Evolutionary conservation across 2,329 filamentous ascomycete genomes (phyloP), one percentile per base, ranked within the genome.

Genomic region (Pyricularia grisea): DNA sequence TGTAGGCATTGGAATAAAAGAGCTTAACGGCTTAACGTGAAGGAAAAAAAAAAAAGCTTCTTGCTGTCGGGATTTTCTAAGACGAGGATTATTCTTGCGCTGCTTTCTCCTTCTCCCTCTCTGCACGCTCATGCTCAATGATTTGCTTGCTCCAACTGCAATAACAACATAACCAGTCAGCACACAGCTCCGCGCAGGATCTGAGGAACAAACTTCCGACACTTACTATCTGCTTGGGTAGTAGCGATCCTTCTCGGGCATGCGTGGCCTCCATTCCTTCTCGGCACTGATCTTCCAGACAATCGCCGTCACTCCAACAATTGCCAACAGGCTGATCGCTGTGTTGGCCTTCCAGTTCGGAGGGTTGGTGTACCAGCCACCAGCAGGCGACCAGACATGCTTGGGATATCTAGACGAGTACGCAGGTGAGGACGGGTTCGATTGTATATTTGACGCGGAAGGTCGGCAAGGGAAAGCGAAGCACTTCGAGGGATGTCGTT

Each of bases 341-440:
- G 95, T 99, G 84, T 99, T 99, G 76, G 84, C 82, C 80, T 91
- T 95, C 95, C 95, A 99, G 86, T 99, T 99, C 74, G 87, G 85
- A 68, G 95, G 95, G 79, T 97, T 94, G 68, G 90, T 84, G 82
- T 99, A 99, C 95, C 95, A 99, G 81, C 95, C 95, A 86, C 95
- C 95, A 73, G 94, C 86, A 71, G 95, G 95, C 77, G 95, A 98
- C 95, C 95, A 99, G 86, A 99, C 93, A 86, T 99, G 94, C 86
- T 97, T 97, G 80, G 93, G 94, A 82, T 97, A 97, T 78, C 93
- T 97, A 23, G 25, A 23, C 50, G 42, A 33, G 14, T 28, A 63
- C 60, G 25, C 17, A 63, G 4, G 14, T 63, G 12, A 63, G 60
- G 60, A 31, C 60, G 12, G 17, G 14, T 63, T 30, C 60, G 27